Base-by-base conservation (phyloP, 805 yeast species). In the Saturnispora serradocipensis region DNA sequence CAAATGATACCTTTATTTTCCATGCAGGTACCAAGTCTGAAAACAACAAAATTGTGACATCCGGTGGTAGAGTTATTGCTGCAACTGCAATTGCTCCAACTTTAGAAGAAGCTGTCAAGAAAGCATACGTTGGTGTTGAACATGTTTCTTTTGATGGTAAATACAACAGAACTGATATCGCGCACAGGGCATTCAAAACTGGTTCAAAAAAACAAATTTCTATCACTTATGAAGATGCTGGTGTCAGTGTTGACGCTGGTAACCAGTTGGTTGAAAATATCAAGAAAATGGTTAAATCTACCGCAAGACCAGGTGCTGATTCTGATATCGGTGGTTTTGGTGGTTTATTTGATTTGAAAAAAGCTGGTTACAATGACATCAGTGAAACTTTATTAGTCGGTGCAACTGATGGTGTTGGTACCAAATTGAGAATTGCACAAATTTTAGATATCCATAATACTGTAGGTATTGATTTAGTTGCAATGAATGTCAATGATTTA, bases 401-500 rank as follows among this genome's bases (percentile, higher is more conserved):
- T 54, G 98, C 99, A 54, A 93, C 99, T 45, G 99, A 93, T 71
- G 99, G 99, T 71, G 98, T 93, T 53, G 99, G 99, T 59, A 91
- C 99, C 54, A 93, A 93, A 72, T 80, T 93, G 59, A 82, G 89
- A 75, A 82, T 95, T 65, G 99, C 98, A 1, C 98, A 93, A 72
- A 81, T 80, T 58, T 76, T 90, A 71, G 74, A 84, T 61, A 86
- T 86, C 53, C 98, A 95, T 66, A 82, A 88, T 66, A 91, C 99
- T n/a, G 99, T 93, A 43, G 99, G 99, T 66, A 88, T 93, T 60
- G 99, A 93, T 70, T 78, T 93, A 57, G 99, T 93, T 48, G 99
- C 98, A 54, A 93, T 93, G 99, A 95, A 90, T 66, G 99, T 93
- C 42, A 93, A 93, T 65, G 99, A 93, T 70, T 77, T 93, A 62